A percentile compares a stretch with the other conserved stretches of the same genome.
phyloP scores from a whole-genome alignment of 257 asterid species.

The Solanum corneliomulleri region DNA sequence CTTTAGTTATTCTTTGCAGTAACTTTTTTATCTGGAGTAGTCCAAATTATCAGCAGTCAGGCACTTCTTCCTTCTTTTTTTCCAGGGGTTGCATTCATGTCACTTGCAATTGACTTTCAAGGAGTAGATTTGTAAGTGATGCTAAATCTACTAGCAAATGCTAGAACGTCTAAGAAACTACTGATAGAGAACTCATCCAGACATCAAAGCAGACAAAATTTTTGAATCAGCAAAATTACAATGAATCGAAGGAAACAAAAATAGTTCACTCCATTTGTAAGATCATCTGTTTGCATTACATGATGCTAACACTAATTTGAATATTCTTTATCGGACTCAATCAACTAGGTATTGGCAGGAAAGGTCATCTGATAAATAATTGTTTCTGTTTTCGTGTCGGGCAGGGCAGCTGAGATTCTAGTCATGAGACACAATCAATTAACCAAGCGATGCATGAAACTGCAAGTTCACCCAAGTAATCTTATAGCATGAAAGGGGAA shows the following conservation, averaged over 20 bases:
- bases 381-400: not conserved
- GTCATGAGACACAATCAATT: not conserved
- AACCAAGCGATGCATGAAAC: not conserved
- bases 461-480: not conserved
- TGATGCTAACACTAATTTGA: not conserved
- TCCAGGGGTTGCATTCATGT: not conserved
- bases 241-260: not conserved
- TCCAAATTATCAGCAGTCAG: not conserved
- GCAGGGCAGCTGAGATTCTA: not conserved
- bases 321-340: not conserved
- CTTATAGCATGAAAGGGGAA: not conserved
- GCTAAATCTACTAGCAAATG: not conserved
- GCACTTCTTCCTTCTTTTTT: not conserved
- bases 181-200: not conserved
- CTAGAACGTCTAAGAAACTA: not conserved
- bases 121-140: not conserved
- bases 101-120: not conserved
- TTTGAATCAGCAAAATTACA: not conserved
- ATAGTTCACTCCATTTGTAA: not conserved
- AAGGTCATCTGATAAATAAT: not conserved
- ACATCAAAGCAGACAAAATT: not conserved
- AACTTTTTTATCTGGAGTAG: not conserved
- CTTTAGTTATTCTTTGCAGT: not conserved
- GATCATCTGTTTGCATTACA: not conserved
- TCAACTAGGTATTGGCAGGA: not conserved